phyloP scores from a whole-genome alignment of 176 grass and related monocot genomes.

The Eragrostis curvula region DNA sequence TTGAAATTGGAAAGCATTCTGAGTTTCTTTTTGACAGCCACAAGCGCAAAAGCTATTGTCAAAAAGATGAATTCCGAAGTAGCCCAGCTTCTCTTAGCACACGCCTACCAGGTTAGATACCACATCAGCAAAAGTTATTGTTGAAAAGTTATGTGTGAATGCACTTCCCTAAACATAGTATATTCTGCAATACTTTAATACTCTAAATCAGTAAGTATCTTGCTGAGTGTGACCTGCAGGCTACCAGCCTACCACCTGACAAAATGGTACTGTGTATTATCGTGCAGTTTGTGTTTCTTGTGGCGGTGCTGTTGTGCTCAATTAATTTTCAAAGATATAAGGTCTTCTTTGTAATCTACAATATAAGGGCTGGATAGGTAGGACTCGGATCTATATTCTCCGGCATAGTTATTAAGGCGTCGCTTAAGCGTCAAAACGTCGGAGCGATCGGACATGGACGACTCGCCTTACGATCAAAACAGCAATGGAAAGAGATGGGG shows the following conservation, averaged over 20 bases:
- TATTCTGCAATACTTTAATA: slow-evolving; percentile 12
- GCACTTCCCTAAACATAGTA: slow-evolving; percentile 20
- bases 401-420: too few relatives aligned
- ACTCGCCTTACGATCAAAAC: too few relatives aligned
- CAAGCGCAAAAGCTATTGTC: slow-evolving; percentile 59
- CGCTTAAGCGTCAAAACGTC: too few relatives aligned
- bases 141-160: slow-evolving; percentile 7
- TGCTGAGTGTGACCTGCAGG: neutral
- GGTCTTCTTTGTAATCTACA: neutral
- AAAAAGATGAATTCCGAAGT: slow-evolving; percentile 77
- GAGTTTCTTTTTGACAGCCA: slow-evolving; percentile 59
- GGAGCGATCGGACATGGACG: too few relatives aligned
- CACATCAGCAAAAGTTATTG: too few relatives aligned
- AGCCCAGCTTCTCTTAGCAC: slow-evolving; percentile 71
- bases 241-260: neutral
- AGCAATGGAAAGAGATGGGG: too few relatives aligned
- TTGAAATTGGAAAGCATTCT: slow-evolving; percentile 66
- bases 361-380: neutral
- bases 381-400: too few relatives aligned
- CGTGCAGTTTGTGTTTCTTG: neutral
- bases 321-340: neutral
- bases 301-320: neutral
- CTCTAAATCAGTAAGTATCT: neutral
- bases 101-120: slow-evolving; percentile 82
- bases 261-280: neutral